Percentiles rank a stretch among this genome's conserved stretches.
These are phyloP conservation scores for Thielaviopsis punctulata DNA, from an alignment of 2,329 filamentous ascomycete species.

Conservation along the genomic window DNA sequence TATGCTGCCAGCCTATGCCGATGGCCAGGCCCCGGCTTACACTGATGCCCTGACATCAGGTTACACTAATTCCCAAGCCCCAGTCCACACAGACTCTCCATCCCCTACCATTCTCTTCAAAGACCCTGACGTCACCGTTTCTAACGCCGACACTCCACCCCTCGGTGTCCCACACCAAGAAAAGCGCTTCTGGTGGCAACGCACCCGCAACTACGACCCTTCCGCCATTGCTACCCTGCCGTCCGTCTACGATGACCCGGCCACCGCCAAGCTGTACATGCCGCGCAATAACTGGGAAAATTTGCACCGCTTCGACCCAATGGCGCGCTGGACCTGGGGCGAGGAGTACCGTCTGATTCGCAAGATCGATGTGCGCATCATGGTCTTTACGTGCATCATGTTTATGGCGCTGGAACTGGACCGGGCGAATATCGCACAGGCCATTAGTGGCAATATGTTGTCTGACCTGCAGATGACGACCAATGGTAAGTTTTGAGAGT, in stretches of 20 bases:
- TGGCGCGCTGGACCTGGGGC: constrained; percentile 25
- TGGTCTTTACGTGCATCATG: constrained; percentile 29
- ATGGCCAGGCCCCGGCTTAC: too few relatives aligned
- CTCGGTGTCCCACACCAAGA: constrained; percentile 17
- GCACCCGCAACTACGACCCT: constrained; percentile 10
- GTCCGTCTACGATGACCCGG: constrained; percentile 23
- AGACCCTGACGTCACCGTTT: background rate
- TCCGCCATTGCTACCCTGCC: constrained; percentile 23
- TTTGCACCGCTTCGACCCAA: constrained; percentile 29
- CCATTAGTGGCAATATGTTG: constrained; percentile 31
- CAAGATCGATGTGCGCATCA: constrained; percentile 26
- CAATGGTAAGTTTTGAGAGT: constrained; percentile 19
- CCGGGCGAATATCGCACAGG: constrained; percentile 29
- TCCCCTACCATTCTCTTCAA: too few relatives aligned
- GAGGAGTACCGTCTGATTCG: constrained; percentile 23
- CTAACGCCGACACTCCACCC: constrained; percentile 13
- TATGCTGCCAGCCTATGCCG: too few relatives aligned
- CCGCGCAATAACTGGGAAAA: constrained; percentile 22
- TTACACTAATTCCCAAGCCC: too few relatives aligned
- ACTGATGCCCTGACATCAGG: too few relatives aligned
- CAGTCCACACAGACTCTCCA: too few relatives aligned
- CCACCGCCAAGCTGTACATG: constrained; percentile 20
- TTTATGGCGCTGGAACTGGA: constrained; percentile 29
- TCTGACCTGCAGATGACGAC: constrained; percentile 26
- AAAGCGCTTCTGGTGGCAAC: constrained; percentile 21